These are phyloP conservation scores for Apiospora kogelbergensis DNA, from an alignment of 2,329 filamentous ascomycete genomes.

Conservation along the genomic window DNA sequence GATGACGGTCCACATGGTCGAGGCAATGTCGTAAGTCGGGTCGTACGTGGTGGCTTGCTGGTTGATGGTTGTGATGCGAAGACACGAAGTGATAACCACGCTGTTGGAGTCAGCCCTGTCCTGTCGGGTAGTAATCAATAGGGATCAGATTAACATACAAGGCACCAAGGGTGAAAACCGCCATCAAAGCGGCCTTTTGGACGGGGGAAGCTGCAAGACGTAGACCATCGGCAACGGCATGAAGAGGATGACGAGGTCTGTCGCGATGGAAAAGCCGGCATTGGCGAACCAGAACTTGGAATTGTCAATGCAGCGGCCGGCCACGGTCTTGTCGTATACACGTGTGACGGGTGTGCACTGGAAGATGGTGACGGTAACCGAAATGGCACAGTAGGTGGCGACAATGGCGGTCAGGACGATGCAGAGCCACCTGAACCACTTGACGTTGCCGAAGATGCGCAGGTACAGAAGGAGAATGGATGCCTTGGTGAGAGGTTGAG, in stretches of 20 bases:
- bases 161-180: slow-evolving; percentile 40
- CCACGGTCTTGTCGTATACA: slow-evolving; percentile 28
- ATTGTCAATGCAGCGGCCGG: slow-evolving; percentile 35
- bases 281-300: slow-evolving; percentile 42
- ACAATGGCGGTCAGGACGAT: slow-evolving; percentile 23
- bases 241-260: slow-evolving; percentile 39
- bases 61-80: slow-evolving; percentile 40
- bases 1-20: slow-evolving; percentile 37
- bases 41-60: slow-evolving; percentile 28
- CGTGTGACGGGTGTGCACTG: slow-evolving; percentile 31
- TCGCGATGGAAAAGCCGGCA: slow-evolving; percentile 40
- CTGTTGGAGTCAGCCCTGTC: slow-evolving; percentile 15
- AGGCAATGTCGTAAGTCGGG: slow-evolving; percentile 30
- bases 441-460: slow-evolving; percentile 30
- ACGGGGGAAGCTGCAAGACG: slow-evolving; percentile 36
- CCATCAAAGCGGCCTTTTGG: slow-evolving; percentile 39
- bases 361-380: slow-evolving; percentile 30
- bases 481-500: slow-evolving; percentile 33
- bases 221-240: slow-evolving; percentile 41
- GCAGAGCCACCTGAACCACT: slow-evolving; percentile 30
- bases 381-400: slow-evolving; percentile 26
- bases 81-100: slow-evolving; percentile 32
- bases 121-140: background rate
- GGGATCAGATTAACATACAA: slow-evolving; percentile 32
- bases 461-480: slow-evolving; percentile 34